Evolutionary conservation across 495 filamentous ascomycete genomes (phyloP).

Genomic region (Penicillium longicatenatum): DNA sequence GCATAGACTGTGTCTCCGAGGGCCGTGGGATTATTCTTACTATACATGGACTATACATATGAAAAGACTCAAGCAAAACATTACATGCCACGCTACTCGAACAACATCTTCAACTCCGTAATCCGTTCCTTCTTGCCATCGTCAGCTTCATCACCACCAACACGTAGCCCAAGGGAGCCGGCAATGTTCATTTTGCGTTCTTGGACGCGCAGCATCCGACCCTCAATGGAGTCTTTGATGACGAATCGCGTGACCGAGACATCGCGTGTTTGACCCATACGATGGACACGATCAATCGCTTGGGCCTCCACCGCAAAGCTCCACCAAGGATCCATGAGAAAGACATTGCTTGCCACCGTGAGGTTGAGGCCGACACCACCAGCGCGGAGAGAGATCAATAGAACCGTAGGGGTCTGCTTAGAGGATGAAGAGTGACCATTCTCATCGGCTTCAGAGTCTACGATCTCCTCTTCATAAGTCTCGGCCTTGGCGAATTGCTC

Average conservation of each 20-base stretch:
- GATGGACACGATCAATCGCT: constrained; percentile 97
- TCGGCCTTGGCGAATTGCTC: constrained; percentile 61
- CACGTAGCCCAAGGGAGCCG: constrained; percentile 82
- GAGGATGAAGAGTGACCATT: constrained; percentile 34
- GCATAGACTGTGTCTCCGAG: no score
- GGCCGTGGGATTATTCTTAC: no score
- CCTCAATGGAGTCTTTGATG: constrained; percentile 87
- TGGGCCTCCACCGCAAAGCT: constrained; percentile 95
- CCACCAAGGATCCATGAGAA: constrained; percentile 99
- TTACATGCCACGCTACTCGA: constrained; percentile 55
- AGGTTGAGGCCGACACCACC: constrained; percentile 95
- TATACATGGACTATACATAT: no score
- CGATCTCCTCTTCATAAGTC: constrained; percentile 39
- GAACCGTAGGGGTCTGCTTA: constrained; percentile 45
- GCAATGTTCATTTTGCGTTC: constrained; percentile 89
- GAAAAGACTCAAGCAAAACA: background rate
- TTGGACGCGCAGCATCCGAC: constrained; percentile 90
- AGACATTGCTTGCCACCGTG: constrained; percentile 83
- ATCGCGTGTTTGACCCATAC: constrained; percentile 91
- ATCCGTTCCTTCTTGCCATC: constrained; percentile 91
- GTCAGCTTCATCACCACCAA: constrained; percentile 64
- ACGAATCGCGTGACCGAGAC: constrained; percentile 87
- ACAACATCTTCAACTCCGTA: constrained; percentile 90
- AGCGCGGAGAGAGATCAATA: constrained; percentile 83
- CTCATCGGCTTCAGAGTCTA: constrained; percentile 30